phyloP scores from a whole-genome alignment of 768 basidiomycete genomes.

The Tulasnella sp. region DNA sequence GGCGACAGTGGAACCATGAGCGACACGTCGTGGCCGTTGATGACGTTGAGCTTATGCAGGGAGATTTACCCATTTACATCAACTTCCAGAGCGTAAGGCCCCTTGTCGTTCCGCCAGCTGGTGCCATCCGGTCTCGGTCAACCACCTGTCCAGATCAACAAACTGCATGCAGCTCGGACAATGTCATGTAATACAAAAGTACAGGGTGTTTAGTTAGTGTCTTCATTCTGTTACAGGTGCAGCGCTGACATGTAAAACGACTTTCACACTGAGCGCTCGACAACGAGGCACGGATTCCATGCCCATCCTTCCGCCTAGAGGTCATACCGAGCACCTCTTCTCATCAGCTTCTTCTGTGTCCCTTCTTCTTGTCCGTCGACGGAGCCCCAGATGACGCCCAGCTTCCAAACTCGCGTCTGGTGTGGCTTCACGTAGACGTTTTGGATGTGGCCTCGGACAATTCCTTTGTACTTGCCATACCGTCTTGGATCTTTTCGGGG shows the following conservation, averaged over 20 bases:
- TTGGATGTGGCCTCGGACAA: constrained; percentile 20
- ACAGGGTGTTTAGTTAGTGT: too few relatives aligned
- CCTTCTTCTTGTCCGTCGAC: background rate
- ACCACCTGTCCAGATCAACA: too few relatives aligned
- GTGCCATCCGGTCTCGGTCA: too few relatives aligned
- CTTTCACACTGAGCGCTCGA: background rate
- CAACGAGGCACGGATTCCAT: background rate
- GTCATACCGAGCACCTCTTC: background rate
- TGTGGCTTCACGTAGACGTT: constrained; percentile 18
- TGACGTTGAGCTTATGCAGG: too few relatives aligned
- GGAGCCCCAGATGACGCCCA: constrained; percentile 17
- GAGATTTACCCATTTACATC: too few relatives aligned
- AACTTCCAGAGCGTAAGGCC: too few relatives aligned
- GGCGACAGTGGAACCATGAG: too few relatives aligned
- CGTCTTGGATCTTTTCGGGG: background rate
- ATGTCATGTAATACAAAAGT: too few relatives aligned
- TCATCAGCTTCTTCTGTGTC: background rate
- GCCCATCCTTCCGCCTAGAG: background rate
- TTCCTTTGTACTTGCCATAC: constrained; percentile 16
- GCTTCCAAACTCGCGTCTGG: constrained; percentile 22
- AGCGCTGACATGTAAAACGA: background rate
- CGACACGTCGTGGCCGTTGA: too few relatives aligned
- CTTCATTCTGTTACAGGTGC: background rate
- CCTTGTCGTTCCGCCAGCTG: too few relatives aligned
- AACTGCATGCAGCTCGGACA: too few relatives aligned